These are phyloP conservation scores for Dendrobium nobile DNA, from an alignment of 106 monocot species.

Conservation along the genomic window DNA sequence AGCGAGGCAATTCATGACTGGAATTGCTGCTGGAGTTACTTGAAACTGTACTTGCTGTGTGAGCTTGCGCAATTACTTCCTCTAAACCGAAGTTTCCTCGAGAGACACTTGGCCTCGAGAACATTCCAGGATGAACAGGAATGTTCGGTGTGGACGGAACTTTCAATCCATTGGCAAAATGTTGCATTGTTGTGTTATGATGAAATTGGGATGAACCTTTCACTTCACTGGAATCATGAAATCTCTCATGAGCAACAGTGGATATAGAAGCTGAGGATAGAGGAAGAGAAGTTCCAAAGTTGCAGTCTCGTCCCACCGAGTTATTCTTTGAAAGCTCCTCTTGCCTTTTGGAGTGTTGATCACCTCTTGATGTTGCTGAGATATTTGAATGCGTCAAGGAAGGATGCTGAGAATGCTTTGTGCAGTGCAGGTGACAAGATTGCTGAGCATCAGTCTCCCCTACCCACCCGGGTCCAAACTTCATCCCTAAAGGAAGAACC, in stretches of 20 bases:
- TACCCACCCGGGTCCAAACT: slow-evolving; percentile 87
- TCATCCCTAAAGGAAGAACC: slow-evolving; percentile 61
- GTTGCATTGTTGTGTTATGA: slow-evolving; percentile 7
- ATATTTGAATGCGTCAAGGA: slow-evolving; percentile 7
- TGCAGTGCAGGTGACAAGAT: slow-evolving; percentile 16
- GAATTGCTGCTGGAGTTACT: not conserved
- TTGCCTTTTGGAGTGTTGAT: not conserved
- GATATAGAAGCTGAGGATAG: not conserved
- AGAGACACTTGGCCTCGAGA: not conserved
- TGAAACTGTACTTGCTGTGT: not conserved
- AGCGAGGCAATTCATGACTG: not conserved
- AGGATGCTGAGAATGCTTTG: slow-evolving; percentile 2
- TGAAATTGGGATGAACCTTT: slow-evolving; percentile 14
- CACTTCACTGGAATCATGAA: not conserved
- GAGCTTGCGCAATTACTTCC: not conserved
- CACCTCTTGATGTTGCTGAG: not conserved
- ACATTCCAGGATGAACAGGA: not conserved
- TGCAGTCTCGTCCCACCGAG: not conserved
- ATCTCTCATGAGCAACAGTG: not conserved
- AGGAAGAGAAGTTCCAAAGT: not conserved
- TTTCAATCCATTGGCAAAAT: too few species aligned
- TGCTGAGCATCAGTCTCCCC: slow-evolving; percentile 43
- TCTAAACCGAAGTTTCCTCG: not conserved
- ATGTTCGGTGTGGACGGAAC: too few species aligned
- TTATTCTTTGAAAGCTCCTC: not conserved